Base-by-base conservation (phyloP, 495 filamentous ascomycete species). In the Jackrogersella multiformis region DNA sequence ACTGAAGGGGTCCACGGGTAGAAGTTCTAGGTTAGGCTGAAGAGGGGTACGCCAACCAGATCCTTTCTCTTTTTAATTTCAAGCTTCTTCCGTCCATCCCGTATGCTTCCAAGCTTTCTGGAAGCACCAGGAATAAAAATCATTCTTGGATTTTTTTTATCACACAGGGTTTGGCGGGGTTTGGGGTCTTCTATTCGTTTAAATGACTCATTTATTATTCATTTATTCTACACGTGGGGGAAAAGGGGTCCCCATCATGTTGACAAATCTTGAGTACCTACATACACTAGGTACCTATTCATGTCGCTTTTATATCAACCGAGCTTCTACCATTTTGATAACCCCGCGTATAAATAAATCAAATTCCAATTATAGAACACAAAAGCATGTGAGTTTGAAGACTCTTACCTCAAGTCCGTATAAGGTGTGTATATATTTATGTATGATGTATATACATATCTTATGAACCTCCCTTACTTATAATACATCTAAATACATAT, bases 301-400 rank as follows among this genome's bases (percentile, higher is more conserved):
- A 39, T 21, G 8, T 39, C 30, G 52, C 34, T 7, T 5, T 16
- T 44, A 38, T 52, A 46, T n/a, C 54, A 36, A 58, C 53, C 52
- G 52, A 56, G 30, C 32, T n/a, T 5, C 55, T 41, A 35, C n/a
- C 18, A 30, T 20, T 42, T 15, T 41, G 8, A n/a, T n/a, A n/a
- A n/a, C 51, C 58, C 59, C 59, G 59, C 64, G 55, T 60, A 60
- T 9, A 12, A 53, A 56, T 61, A 32, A 20, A 35, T 49, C 4
- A 64, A 34, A 16, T 57, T 65, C 67, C 67, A 70, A 39, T 65
- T 69, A 65, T 65, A 70, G 67, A 61, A 64, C 34, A 55, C 28
- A 20, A 24, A 60, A 54, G n/a, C 59, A 68, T 62, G 45, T 42
- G n/a, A n/a, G n/a, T n/a, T n/a, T n/a, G n/a, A n/a, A n/a, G n/a